These are phyloP conservation scores for Colletotrichum tropicale DNA, from an alignment of 2,329 filamentous ascomycete species.

Conservation along the genomic window DNA sequence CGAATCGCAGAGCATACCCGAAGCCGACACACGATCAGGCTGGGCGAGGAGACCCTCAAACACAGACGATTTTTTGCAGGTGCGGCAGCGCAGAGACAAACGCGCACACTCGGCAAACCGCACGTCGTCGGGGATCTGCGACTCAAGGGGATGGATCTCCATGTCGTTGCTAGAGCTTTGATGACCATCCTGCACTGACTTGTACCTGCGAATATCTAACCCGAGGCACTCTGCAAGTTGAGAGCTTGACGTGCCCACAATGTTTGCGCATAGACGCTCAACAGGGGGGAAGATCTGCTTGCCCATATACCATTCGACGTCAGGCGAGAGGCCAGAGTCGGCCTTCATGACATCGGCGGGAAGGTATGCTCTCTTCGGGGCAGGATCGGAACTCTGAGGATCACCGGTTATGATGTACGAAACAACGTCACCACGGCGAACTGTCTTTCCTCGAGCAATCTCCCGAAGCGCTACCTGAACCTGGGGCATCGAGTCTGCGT, in stretches of 20 bases:
- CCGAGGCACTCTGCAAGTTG: conserved; percentile 93
- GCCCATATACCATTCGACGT: conserved; percentile 97
- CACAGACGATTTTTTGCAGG: conserved; percentile 72
- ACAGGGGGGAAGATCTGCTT: conserved; percentile 99
- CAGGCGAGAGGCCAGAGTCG: conserved; percentile 77
- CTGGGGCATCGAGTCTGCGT: conserved; percentile 93
- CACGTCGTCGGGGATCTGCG: conserved; percentile 88
- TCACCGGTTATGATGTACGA: conserved; percentile 91
- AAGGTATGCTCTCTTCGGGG: conserved; percentile 88
- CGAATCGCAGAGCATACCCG: conserved; percentile 73
- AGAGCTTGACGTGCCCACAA: conserved; percentile 87
- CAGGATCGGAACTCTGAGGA: conserved; percentile 66
- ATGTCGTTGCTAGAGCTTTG: conserved; percentile 60
- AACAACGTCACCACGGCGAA: conserved; percentile 95
- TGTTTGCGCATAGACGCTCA: conserved; percentile 95
- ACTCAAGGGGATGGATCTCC: conserved; percentile 90
- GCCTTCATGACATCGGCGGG: conserved; percentile 83
- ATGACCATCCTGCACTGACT: conserved; percentile 44
- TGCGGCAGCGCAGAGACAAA: conserved; percentile 79
- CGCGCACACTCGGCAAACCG: conserved; percentile 84
- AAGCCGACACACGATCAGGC: conserved; percentile 66
- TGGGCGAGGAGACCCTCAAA: conserved; percentile 78
- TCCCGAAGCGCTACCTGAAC: conserved; percentile 94
- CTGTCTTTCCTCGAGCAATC: conserved; percentile 81
- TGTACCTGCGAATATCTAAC: conserved; percentile 88